phyloP scores from a whole-genome alignment of 768 basidiomycete species.

The Ramaria rubella region DNA sequence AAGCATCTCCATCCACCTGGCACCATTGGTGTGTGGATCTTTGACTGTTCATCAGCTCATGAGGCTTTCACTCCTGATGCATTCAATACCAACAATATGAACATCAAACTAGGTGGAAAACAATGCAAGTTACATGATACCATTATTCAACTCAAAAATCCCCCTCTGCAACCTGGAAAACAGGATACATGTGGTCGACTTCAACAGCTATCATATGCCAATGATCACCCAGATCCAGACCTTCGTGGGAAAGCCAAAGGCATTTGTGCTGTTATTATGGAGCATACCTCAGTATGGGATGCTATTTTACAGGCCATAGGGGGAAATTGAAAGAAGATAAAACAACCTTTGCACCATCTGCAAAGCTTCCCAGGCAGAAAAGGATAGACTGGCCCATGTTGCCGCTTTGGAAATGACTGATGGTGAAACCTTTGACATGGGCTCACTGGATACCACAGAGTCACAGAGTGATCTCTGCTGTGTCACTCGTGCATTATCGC shows the following conservation, averaged over 20 bases:
- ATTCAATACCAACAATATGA: slow-evolving; percentile 37
- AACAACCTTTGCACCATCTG: slow-evolving; percentile 16
- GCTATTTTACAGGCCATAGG: not conserved
- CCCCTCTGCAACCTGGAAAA: slow-evolving; percentile 18
- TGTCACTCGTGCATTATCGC: slow-evolving; percentile 6
- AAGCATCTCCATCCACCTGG: not conserved
- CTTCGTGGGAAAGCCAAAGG: slow-evolving; percentile 20
- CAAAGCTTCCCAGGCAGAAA: slow-evolving; percentile 12
- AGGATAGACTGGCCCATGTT: slow-evolving; percentile 9
- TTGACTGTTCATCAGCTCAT: slow-evolving; percentile 2
- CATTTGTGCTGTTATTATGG: slow-evolving; percentile 16
- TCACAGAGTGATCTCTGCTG: slow-evolving; percentile 1
- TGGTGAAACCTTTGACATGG: not conserved
- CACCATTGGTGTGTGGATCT: not conserved
- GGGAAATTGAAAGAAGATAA: slow-evolving; percentile 5
- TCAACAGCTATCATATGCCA: slow-evolving; percentile 31
- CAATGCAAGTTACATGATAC: slow-evolving; percentile 30
- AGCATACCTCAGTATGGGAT: slow-evolving; percentile 7
- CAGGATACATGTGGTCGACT: slow-evolving; percentile 23
- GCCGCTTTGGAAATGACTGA: slow-evolving; percentile 10
- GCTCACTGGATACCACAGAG: not conserved
- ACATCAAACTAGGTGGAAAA: slow-evolving; percentile 34
- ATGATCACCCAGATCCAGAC: slow-evolving; percentile 19
- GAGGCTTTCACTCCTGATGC: slow-evolving; percentile 29
- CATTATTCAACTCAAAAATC: slow-evolving; percentile 26